A percentile compares a stretch with the other conserved stretches of the same genome.
phyloP scores from a whole-genome alignment of 495 filamentous ascomycete genomes.

The Penicillium bovifimosum region DNA sequence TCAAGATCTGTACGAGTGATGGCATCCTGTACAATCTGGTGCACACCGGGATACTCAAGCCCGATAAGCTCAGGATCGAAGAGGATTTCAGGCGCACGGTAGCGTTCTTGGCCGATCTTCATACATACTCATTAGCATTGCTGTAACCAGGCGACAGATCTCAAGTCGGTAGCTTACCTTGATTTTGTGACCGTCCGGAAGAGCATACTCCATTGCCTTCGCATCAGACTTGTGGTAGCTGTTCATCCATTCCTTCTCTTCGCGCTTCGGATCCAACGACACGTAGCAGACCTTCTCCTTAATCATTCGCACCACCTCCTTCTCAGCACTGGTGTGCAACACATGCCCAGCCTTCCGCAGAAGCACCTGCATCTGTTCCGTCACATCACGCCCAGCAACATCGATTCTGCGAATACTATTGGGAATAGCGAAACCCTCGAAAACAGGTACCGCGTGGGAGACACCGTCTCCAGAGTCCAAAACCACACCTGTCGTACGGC shows the following conservation, averaged over 20 bases:
- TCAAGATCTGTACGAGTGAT: slow-evolving; percentile 98
- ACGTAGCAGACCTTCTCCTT: slow-evolving; percentile 94
- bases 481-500: slow-evolving; percentile 93
- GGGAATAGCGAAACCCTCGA: slow-evolving; percentile 95
- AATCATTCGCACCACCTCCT: slow-evolving; percentile 93
- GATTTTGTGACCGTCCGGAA: slow-evolving; percentile 89
- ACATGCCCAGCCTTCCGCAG: slow-evolving; percentile 90
- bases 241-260: slow-evolving; percentile 91
- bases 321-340: slow-evolving; percentile 96
- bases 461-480: slow-evolving; percentile 95
- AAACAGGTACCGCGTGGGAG: slow-evolving; percentile 95
- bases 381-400: slow-evolving; percentile 96
- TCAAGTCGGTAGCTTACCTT: slow-evolving; percentile 54
- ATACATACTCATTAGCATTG: background rate
- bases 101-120: slow-evolving; percentile 83
- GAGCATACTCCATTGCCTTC: slow-evolving; percentile 75
- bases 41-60: slow-evolving; percentile 93
- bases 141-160: background rate
- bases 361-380: slow-evolving; percentile 87
- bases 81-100: slow-evolving; percentile 93
- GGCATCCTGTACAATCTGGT: slow-evolving; percentile 94
- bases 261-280: slow-evolving; percentile 80
- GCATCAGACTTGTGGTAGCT: slow-evolving; percentile 48
- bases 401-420: slow-evolving; percentile 93
- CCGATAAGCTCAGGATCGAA: slow-evolving; percentile 98